These are phyloP conservation scores for Gardenia jasminoides DNA, from an alignment of 257 asterid genomes.

Conservation along the genomic window DNA sequence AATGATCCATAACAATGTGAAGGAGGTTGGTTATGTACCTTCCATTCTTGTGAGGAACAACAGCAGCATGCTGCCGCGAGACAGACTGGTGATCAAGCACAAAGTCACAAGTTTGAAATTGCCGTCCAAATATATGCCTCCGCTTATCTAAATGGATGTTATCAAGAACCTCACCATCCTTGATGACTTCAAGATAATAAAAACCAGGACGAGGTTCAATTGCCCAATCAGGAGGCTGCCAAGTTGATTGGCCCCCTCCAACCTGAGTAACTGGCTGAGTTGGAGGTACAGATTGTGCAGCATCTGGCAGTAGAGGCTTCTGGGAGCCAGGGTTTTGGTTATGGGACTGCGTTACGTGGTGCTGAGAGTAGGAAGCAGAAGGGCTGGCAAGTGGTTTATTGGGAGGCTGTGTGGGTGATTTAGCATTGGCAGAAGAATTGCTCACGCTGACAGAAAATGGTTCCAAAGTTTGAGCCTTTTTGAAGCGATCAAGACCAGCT, in stretches of 20 bases:
- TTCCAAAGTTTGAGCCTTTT: conserved; percentile 80
- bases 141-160: conserved; percentile 69
- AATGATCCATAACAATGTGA: conserved; percentile 8
- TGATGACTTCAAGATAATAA: conserved; percentile 77
- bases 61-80: conserved; percentile 97
- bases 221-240: conserved; percentile 99
- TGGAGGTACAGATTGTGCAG: conserved; percentile 28
- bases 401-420: conserved; percentile 25
- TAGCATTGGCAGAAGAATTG: conserved; percentile 44
- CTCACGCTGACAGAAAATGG: conserved; percentile 64
- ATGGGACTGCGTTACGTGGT: conserved; percentile 37
- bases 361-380: conserved; percentile 34
- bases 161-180: conserved; percentile 95
- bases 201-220: conserved; percentile 94
- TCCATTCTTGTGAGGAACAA: conserved; percentile 86
- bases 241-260: conserved; percentile 91
- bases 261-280: conserved; percentile 64
- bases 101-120: conserved; percentile 86
- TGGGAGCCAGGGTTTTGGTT: conserved; percentile 40
- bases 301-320: conserved; percentile 39
- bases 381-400: conserved; percentile 27
- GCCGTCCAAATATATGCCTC: conserved; percentile 87
- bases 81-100: conserved; percentile 99
- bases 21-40: conserved; percentile 38
- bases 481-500: conserved; percentile 89